Base-by-base conservation (phyloP, 768 basidiomycete species). In the Boletus rubescentipes region DNA sequence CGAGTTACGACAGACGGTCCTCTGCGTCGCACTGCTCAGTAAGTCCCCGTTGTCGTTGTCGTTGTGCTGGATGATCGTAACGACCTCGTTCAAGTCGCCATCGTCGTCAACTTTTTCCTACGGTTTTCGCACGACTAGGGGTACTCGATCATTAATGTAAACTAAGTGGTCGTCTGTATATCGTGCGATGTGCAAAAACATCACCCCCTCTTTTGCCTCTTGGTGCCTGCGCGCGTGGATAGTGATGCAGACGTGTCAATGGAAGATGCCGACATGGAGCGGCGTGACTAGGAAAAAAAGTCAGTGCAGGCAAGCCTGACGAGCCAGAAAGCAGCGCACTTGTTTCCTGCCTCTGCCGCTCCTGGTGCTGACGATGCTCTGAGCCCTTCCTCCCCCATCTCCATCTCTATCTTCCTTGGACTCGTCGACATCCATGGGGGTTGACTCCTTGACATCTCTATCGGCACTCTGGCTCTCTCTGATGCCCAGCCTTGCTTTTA, bases 11-110 rank as follows among this genome's bases (percentile, higher is more conserved):
- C 12, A 93, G 91, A 92, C 92, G 16, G 74, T 95, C 38, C 72
- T 96, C 39, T 96, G 93, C 66, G 74, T 87, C 51, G 85, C 93
- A 9, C 78, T 96, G 21, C 82, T 95, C 51, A 77, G 91, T 91
- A 72, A 43, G 79, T 69, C 18, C 36, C 10, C 6, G 6, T 20
- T 23, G 10, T 30, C 9, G 21, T 32, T 11, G 40, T 5, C 18
- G n/a, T 41, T 43, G 9, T 8, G n/a, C 39, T 29, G 16, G 18
- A 46, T 43, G 23, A 31, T 36, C 18, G 31, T 49, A 26, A 39
- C 16, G 10, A 49, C 29, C 16, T 21, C 34, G 46, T 34, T 57
- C 42, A 70, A 93, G 91, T 87, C 52, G 91, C 93, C 40, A 83
- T 94, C 61, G 73, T 90, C 51, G 83, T 86, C 74, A 95, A 94